These are phyloP conservation scores for Geotrichum cucujoidarum DNA, from an alignment of 1,139 yeast genomes.

Conservation along the genomic window DNA sequence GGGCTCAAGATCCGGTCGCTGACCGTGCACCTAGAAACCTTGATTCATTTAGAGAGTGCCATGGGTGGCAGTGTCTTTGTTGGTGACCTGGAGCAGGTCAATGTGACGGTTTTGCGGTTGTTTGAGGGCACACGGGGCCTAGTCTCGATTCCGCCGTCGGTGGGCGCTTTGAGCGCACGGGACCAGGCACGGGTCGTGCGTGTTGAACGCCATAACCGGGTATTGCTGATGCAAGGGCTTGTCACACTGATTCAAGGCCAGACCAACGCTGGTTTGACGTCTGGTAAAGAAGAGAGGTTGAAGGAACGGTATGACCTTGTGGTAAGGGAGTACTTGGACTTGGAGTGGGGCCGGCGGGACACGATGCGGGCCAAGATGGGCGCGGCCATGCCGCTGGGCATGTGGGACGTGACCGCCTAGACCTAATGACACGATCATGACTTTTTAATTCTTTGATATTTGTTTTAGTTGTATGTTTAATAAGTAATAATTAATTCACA, in stretches of 20 bases:
- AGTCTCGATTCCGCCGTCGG: constrained; percentile 4
- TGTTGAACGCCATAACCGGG: constrained; percentile 13
- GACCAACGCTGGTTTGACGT: not conserved
- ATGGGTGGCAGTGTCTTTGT: not conserved
- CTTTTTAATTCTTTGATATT: not conserved
- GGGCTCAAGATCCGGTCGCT: constrained; percentile 14
- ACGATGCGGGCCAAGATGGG: constrained; percentile 16
- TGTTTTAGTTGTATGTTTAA: not conserved
- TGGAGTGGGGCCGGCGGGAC: constrained; percentile 15
- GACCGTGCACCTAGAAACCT: constrained; percentile 11
- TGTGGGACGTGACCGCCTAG: constrained; percentile 12
- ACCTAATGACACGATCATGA: too few relatives aligned
- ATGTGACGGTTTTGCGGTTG: constrained; percentile 6
- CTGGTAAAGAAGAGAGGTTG: not conserved
- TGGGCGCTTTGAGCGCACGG: not conserved
- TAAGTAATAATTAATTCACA: too few relatives aligned
- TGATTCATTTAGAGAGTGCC: constrained; percentile 15
- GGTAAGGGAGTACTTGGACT: constrained; percentile 4
- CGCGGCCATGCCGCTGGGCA: not conserved
- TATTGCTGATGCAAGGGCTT: constrained; percentile 14
- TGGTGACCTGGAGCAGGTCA: constrained; percentile 7
- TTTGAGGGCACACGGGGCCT: constrained; percentile 8
- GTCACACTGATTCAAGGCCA: constrained; percentile 9
- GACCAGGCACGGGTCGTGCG: constrained; percentile 13
- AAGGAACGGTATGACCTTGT: not conserved